Base-by-base conservation (phyloP, 108 stramenopile genomes). In the Skeletonema menzelii region DNA sequence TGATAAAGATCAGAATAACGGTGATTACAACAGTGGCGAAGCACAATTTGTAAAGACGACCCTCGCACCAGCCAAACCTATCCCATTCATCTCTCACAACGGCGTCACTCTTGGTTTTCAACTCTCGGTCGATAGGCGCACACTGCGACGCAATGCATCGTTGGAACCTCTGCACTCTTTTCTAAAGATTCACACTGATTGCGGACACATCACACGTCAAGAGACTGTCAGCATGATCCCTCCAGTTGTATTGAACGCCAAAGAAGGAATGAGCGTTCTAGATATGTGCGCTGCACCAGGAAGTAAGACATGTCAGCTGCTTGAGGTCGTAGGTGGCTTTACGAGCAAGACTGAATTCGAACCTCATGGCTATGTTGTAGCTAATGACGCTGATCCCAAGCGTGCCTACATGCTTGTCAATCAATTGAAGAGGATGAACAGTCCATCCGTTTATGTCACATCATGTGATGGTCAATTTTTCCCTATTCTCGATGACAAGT, bases 221-320 rank as follows among this genome's bases (percentile, higher is more conserved):
- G 99, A 99, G 77, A 97, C 97, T 15, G 99, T 99, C 27, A 89
- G 87, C 67, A 99, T 99, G 98, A 91, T 99, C 20, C 98, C 99
- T 7, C 98, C 98, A 13, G 88, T 97, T 14, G 95, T 98, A 32
- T 78, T 99, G 68, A 76, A 89, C 74, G 91, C 90, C 7, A 66
- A 86, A 64, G 87, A 91, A 6, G 70, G 93, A 22, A 90, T 98
- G 85, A 69, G 65, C 19, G 88, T 98, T 3, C 82, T 99, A 12
- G 96, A 97, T 75, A 95, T 98, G 96, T 98, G 97, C 73, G 98
- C 99, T 10, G 96, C 99, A 2, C 99, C 99, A 3, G 99, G 99
- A 6, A 91, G 88, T 56, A 99, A 99, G 72, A 99, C 99, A 11
- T 89, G 92, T 34, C 98, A 99, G 74, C 70, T 99, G 17, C 79